Conservation (phyloP, 2,329 filamentous ascomycete genomes). For the Verticillium longisporum region DNA sequence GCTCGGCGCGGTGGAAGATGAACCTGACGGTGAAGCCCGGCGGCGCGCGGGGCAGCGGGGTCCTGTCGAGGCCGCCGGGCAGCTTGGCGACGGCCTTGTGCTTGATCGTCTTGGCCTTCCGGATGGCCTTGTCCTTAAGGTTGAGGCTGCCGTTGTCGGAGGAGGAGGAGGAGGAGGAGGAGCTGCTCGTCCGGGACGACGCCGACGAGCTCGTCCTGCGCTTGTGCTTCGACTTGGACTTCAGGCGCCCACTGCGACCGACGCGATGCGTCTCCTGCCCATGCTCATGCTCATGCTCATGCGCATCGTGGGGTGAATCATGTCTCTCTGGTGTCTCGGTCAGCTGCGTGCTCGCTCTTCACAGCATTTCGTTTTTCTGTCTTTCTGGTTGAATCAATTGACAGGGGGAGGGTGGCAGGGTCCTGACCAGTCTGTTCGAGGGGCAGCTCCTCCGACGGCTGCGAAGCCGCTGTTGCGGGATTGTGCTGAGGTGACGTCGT, state of each 20-base stretch:
- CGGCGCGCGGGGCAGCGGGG: constrained; percentile 66
- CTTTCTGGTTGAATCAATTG: not conserved
- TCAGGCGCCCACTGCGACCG: not conserved
- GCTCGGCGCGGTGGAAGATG: constrained; percentile 72
- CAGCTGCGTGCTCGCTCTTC: not conserved
- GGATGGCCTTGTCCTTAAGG: not conserved
- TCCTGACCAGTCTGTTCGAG: not conserved
- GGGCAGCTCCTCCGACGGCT: not conserved
- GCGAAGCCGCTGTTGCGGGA: not conserved
- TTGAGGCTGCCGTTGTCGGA: not conserved
- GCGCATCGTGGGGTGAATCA: not conserved
- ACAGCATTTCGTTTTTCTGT: too few relatives aligned
- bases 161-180: not conserved
- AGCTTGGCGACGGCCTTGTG: constrained; percentile 40
- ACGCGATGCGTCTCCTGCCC: not conserved
- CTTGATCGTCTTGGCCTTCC: constrained; percentile 25
- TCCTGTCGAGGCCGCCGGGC: constrained; percentile 72
- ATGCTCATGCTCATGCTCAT: not conserved
- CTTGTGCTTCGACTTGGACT: not conserved
- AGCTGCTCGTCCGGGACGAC: not conserved
- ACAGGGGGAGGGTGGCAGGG: not conserved
- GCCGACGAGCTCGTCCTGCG: not conserved
- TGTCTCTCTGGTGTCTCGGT: not conserved
- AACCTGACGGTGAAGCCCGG: constrained; percentile 81
- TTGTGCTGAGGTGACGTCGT: not conserved